Evolutionary conservation across 2,329 filamentous ascomycete species (phyloP).

Genomic region (Fusarium sp.): DNA sequence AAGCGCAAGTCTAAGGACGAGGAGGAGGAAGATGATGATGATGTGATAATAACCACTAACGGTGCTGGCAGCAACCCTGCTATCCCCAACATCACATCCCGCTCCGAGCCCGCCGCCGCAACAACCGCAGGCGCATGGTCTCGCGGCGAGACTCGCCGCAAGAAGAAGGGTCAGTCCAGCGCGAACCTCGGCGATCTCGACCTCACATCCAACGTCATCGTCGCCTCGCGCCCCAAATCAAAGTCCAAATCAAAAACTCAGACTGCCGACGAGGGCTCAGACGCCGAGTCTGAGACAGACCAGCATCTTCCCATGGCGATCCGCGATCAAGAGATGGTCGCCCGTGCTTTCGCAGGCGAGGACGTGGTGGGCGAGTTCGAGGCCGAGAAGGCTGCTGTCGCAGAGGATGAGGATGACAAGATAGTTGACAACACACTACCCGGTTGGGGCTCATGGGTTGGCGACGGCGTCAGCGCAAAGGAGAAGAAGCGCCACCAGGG

Average conservation of each 20-base stretch:
- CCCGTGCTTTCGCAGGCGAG: slow-evolving; percentile 88
- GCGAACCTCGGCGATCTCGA: slow-evolving; percentile 57
- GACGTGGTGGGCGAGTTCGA: slow-evolving; percentile 86
- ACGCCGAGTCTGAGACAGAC: slow-evolving; percentile 61
- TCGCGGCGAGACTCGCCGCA: slow-evolving; percentile 54
- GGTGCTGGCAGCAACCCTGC: slow-evolving; percentile 31
- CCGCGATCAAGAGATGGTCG: slow-evolving; percentile 76
- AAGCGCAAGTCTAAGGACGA: slow-evolving; percentile 47
- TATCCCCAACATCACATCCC: slow-evolving; percentile 38
- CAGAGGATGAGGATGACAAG: slow-evolving; percentile 85
- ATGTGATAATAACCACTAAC: slow-evolving; percentile 49
- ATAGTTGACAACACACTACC: slow-evolving; percentile 86
- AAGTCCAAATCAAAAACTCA: slow-evolving; percentile 48
- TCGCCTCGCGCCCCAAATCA: slow-evolving; percentile 51
- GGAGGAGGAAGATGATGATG: slow-evolving; percentile 46
- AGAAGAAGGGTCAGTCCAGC: slow-evolving; percentile 54
- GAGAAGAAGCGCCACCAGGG: slow-evolving; percentile 74
- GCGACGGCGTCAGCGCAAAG: slow-evolving; percentile 81
- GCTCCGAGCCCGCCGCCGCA: slow-evolving; percentile 38
- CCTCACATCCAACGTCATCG: slow-evolving; percentile 54
- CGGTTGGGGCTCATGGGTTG: slow-evolving; percentile 94
- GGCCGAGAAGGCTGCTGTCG: slow-evolving; percentile 79
- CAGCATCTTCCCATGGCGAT: slow-evolving; percentile 69
- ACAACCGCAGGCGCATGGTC: slow-evolving; percentile 60
- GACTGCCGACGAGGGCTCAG: slow-evolving; percentile 49